Evolutionary conservation across 2,329 filamentous ascomycete genomes (phyloP), one percentile per base, ranked within the genome.

Genomic region (Arachnomyces sp.): DNA sequence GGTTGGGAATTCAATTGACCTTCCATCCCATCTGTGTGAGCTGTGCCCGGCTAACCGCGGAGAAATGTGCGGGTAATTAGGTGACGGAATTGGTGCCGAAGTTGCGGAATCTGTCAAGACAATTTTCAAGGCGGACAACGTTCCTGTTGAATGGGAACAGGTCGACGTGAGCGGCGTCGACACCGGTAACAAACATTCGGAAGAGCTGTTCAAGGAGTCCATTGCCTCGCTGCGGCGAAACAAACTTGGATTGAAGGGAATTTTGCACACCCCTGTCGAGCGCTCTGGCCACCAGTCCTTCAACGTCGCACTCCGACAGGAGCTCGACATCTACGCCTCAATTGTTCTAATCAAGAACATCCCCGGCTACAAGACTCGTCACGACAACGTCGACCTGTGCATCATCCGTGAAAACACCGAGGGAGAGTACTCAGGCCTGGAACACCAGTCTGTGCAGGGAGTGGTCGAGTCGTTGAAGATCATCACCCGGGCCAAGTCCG

Each of bases 401-500:
- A 95, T 98, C 70, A 95, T 98, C 71, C 92, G 92, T 72, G 92
- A 98, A 77, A 98, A 98, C 77, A 98, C 92, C 63, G 92, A 98
- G 78, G 92, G 92, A 62, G 92, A 98, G 76, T 98, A 98, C 78
- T 95, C 88, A 51, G 92, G 92, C 47, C 81, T 98, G 48, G 92
- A 98, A 78, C 92, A 98, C 75, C 90, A 96, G 76, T 94, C 87
- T 49, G 92, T 98, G 38, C 77, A 77, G 52, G 92, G 92, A 55
- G 92, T 98, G 56, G 92, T 98, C 56, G 92, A 98, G 76, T 95
- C 90, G 37, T 84, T 98, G 69, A 98, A 98, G 80, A 96, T 98
- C 72, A 96, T 98, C 72, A 98, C 92, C 54, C 87, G 89, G 58
- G 88, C 88, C 68, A 96, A 98, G 79, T 94, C 88, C 41, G 92